Evolutionary conservation across 805 yeast species (phyloP), one percentile per base, ranked within the genome.

Genomic region (Candida mattraensis): DNA sequence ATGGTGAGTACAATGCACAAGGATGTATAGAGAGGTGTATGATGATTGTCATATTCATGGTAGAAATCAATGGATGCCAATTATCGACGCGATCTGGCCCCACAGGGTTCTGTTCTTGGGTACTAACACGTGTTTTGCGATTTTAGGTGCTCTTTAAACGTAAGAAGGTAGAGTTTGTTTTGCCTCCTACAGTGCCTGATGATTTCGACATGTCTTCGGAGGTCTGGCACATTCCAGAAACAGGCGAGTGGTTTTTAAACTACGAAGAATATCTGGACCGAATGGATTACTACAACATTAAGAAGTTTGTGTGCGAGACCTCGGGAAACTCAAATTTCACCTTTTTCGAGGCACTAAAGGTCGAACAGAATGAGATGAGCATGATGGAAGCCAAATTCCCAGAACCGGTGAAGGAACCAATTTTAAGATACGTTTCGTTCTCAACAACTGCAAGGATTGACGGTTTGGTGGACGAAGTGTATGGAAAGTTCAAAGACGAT

Each of bases 321-420:
- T 87, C 97, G 0, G 99, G 99, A 10, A 86, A 87, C 52, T 83
- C 96, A 12, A 83, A 94, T 51, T 70, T 91, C 39, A 87, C 96
- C 1, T 93, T 76, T 58, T 89, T 89, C 58, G 94, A 93, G 53
- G 99, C 98, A 0, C 69, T 77, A 28, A 77, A 78, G 35, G 79
- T 84, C 40, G 99, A 91, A 63, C 72, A 74, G 44, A 67, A 64
- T 36, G 82, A 77, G 55, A 69, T 76, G 53, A 58, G 62, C 37
- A 77, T 75, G 43, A 87, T 91, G 34, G 95, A 88, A 52, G 68
- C 72, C 37, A 74, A 76, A 53, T 93, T 93, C 58, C 99, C 99
- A 5, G 94, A 91, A 48, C 83, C 94, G 26, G 71, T 89, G 36
- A 81, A 88, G 52, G 96, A 87, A 53, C 99, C 96, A 8, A 84